Evolutionary conservation across 768 basidiomycete genomes (phyloP), one percentile per base, ranked within the genome.

Genomic region (Wakefieldia striispora): DNA sequence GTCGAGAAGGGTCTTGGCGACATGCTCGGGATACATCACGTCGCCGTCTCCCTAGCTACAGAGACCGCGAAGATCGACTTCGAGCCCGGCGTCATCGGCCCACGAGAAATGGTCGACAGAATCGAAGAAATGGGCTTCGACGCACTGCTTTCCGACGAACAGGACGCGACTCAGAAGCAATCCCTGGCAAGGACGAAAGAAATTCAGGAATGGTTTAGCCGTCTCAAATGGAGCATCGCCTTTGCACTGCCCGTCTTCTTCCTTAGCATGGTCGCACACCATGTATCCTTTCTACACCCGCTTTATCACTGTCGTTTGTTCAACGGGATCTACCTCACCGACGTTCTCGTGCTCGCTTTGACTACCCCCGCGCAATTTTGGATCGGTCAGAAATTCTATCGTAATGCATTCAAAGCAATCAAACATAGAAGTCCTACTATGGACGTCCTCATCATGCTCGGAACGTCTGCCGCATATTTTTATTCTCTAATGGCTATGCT

Each of bases 201-300:
- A 68, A 86, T 97, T 36, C 77, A 88, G 55, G 88, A 95, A 62
- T 99, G 97, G 97, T 75, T 81, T 38, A 69, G 69, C 17, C 84
- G 92, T 20, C 85, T 98, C 72, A 64, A 81, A 31, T 84, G 83
- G 76, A 82, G 85, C 64, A 55, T 86, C 24, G 59, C 72, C 9
- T 95, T 99, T 62, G 93, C 93, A 43, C 54, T 95, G 0, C 97
- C 97, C n/a, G 93, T 95, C 35, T 97, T 98, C 72, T 81, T 97
- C 66, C 72, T 98, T 46, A 77, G 80, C 51, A 98, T 98, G 95
- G 65, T 97, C 44, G 80, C 82, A 27, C 84, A 83, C 3, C 83
- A 75, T 58, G 76, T 94, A 40, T 73, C 79, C 29, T 78, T 80
- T 51, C 65, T 94, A 48, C 77, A 69, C 29, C 65, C 74, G 3